Evolutionary conservation across 2,329 filamentous ascomycete genomes (phyloP), one percentile per base, ranked within the genome.

Genomic region (Zasmidium citrigriseum): DNA sequence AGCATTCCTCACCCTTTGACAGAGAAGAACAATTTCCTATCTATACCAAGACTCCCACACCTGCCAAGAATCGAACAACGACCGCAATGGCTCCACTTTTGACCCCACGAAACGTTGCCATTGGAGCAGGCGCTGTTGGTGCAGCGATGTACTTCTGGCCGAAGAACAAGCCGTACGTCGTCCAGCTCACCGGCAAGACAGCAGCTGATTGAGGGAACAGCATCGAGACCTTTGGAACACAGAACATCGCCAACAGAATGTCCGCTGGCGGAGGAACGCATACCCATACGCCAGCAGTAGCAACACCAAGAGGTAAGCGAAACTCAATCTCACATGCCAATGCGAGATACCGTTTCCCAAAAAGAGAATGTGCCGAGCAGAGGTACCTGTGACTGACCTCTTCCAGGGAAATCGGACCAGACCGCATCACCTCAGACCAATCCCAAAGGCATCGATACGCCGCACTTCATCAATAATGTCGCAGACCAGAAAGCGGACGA

Each of bases 141-240:
- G 66, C 64, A 11, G 58, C 54, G 16, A 52, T 67, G 34, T 66
- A 65, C 58, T 58, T 71, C 60, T 57, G 70, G 45, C 64, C 67
- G 21, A 60, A 54, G 11, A 41, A 55, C 53, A 23, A 52, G 54
- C 45, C 60, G 50, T 60, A 57, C 44, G 20, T 41, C 7, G 5
- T n/a, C 14, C 12, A 41, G 14, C 4, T 4, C 12, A 9, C 4
- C 4, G 16, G 5, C 34, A 7, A 9, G 34, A 41, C 4, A 11
- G 14, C 14, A n/a, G 16, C 34, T 41, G 34, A 41, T 41, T n/a
- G 27, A 41, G 5, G 16, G 27, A 67, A 71, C 52, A 59, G 67
- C 7, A 70, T 75, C 59, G 64, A 74, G 51, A 75, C 73, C 2
- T 71, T 67, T 29, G 73, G 65, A 49, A 65, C 69, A 16, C 67